phyloP scores from a whole-genome alignment of 2,329 filamentous ascomycete genomes.

The Sarocladium strictum region DNA sequence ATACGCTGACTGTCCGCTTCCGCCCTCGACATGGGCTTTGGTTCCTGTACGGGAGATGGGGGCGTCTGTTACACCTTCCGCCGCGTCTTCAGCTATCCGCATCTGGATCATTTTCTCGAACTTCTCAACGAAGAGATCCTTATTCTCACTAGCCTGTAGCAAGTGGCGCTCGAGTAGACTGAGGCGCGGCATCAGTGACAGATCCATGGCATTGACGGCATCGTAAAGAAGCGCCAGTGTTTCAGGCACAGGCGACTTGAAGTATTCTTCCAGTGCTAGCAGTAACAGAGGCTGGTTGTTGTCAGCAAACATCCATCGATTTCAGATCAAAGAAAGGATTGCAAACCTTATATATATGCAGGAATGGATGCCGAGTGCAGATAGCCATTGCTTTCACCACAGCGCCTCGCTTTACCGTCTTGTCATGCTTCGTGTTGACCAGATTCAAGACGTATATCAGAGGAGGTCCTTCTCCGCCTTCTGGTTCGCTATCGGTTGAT shows the following conservation, averaged over 20 bases:
- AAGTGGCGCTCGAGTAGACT: slow-evolving; percentile 80
- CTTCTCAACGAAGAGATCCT: slow-evolving; percentile 95
- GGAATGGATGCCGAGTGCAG: slow-evolving; percentile 91
- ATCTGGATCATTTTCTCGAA: slow-evolving; percentile 92
- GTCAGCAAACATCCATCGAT: slow-evolving; percentile 10
- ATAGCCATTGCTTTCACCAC: slow-evolving; percentile 98
- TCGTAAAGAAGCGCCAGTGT: slow-evolving; percentile 86
- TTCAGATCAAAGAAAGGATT: background rate
- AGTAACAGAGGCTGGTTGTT: slow-evolving; percentile 69
- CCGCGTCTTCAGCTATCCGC: slow-evolving; percentile 62
- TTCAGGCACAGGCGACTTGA: slow-evolving; percentile 82
- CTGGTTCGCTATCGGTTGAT: slow-evolving; percentile 56
- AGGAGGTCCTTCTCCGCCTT: slow-evolving; percentile 76
- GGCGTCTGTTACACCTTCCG: slow-evolving; percentile 33
- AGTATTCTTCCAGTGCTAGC: slow-evolving; percentile 92
- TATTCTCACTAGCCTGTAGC: slow-evolving; percentile 83
- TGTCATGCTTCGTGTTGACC: slow-evolving; percentile 97
- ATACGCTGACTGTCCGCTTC: slow-evolving; percentile 54
- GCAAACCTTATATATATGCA: slow-evolving; percentile 93
- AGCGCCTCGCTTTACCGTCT: slow-evolving; percentile 84
- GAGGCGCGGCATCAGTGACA: slow-evolving; percentile 84
- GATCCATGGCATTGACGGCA: slow-evolving; percentile 92
- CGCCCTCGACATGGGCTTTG: slow-evolving; percentile 52
- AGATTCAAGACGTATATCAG: slow-evolving; percentile 95
- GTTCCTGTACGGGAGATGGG: slow-evolving; percentile 54